Evolutionary conservation across 768 basidiomycete species (phyloP).

Genomic region (Sporobolomyces phaffii): DNA sequence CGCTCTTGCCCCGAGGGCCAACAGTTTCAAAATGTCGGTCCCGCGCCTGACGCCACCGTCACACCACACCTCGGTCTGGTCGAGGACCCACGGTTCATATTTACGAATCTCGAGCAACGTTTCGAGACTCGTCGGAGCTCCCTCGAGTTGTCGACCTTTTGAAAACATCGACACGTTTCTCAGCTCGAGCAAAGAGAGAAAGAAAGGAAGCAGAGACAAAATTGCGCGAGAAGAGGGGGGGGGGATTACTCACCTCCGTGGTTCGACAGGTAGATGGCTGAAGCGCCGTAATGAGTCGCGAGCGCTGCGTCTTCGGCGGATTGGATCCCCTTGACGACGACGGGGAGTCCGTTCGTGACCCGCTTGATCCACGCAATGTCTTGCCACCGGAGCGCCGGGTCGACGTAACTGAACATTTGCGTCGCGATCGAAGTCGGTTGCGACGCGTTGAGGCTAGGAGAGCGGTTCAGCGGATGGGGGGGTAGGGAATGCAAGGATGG

Average conservation of each 20-base stretch:
- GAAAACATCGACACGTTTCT: constrained; percentile 6
- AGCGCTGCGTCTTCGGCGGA: constrained; percentile 66
- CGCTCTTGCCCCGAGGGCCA: constrained; percentile 64
- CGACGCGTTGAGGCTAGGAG: too few species aligned
- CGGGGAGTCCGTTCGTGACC: constrained; percentile 43
- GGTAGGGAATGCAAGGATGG: too few species aligned
- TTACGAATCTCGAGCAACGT: constrained; percentile 48
- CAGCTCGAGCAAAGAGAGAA: not conserved
- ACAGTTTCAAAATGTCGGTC: constrained; percentile 52
- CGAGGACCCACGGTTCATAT: constrained; percentile 49
- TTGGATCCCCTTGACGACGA: constrained; percentile 48
- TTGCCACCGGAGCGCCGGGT: constrained; percentile 24
- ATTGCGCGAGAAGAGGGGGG: too few species aligned
- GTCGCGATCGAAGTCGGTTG: constrained; percentile 27
- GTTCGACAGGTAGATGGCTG: constrained; percentile 83
- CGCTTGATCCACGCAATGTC: constrained; percentile 36
- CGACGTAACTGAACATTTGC: constrained; percentile 40
- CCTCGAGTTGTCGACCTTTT: constrained; percentile 41
- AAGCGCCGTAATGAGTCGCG: constrained; percentile 72
- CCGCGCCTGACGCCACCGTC: constrained; percentile 53
- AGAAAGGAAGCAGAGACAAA: too few species aligned
- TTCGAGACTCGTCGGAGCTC: constrained; percentile 40
- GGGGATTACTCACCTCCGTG: constrained; percentile 68
- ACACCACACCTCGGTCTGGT: constrained; percentile 50
- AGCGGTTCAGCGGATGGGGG: too few species aligned